Evolutionary conservation across 352 stramenopile species (phyloP).

Genomic region (Pythium brachiatum): DNA sequence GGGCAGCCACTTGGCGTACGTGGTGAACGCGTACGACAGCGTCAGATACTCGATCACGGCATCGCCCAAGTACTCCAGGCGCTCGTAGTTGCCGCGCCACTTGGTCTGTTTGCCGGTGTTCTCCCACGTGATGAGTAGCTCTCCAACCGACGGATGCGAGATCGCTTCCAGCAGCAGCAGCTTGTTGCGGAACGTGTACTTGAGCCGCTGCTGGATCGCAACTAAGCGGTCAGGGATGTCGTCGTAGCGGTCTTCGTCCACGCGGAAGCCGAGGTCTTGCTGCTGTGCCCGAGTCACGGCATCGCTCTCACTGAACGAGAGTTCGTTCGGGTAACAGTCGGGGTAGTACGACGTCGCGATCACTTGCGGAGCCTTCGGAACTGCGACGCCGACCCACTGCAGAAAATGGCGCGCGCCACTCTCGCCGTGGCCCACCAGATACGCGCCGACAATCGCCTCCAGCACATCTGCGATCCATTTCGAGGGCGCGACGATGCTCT

Average conservation of each 20-base stretch:
- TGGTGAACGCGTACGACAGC: slow-evolving; percentile 77
- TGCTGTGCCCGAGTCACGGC: slow-evolving; percentile 11
- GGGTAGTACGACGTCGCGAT: slow-evolving; percentile 61
- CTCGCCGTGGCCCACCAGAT: slow-evolving; percentile 69
- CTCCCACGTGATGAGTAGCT: slow-evolving; percentile 49
- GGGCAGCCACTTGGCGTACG: slow-evolving; percentile 69
- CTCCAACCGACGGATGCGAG: slow-evolving; percentile 70
- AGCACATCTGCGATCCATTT: slow-evolving; percentile 88
- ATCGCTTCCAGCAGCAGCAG: slow-evolving; percentile 72
- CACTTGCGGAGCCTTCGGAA: slow-evolving; percentile 39
- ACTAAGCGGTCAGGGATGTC: slow-evolving; percentile 50
- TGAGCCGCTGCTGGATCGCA: slow-evolving; percentile 68
- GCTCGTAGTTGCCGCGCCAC: slow-evolving; percentile 87
- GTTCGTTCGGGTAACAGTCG: slow-evolving; percentile 62
- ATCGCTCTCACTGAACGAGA: slow-evolving; percentile 34
- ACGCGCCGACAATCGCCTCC: slow-evolving; percentile 79
- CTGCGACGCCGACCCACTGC: slow-evolving; percentile 69
- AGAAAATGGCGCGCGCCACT: slow-evolving; percentile 73
- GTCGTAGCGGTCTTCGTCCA: slow-evolving; percentile 43
- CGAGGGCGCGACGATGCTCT: slow-evolving; percentile 61
- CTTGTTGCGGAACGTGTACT: slow-evolving; percentile 84
- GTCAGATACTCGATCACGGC: slow-evolving; percentile 89
- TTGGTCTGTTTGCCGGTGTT: slow-evolving; percentile 36
- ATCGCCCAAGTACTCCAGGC: slow-evolving; percentile 87
- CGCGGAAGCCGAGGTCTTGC: slow-evolving; percentile 49